Base-by-base conservation (phyloP, 2,329 filamentous ascomycete genomes). In the Pochonia chlamydosporia region DNA sequence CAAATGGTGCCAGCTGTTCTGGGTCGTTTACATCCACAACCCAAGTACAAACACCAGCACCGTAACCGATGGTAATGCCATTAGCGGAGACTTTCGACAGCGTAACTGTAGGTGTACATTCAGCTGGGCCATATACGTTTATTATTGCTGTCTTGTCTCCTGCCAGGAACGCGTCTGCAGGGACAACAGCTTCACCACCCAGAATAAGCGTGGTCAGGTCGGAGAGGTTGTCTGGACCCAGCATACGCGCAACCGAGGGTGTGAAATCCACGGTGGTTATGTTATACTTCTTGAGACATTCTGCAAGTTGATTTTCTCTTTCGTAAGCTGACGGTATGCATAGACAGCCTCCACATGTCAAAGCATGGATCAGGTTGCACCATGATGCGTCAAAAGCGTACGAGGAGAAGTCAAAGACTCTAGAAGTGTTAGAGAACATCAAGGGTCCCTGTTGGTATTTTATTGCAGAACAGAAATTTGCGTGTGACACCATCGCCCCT, bases 21-120 rank as follows among this genome's bases (percentile, higher is more conserved):
- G 56, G 51, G 42, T 63, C 49, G n/a, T 53, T 44, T 6, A 56
- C 47, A 21, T 63, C 53, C 1, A 62, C 58, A 26, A 67, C 48
- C 61, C 62, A 66, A 1, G 59, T 51, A 5, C 46, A 24, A 20
- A 16, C 21, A 1, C 43, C 43, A n/a, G 24, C 24, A 8, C 16
- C 23, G 3, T n/a, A 25, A 40, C 5, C 48, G 20, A 28, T 43
- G 33, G 41, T 49, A 30, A 35, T 18, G 2, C 5, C n/a, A 1
- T 35, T 10, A 16, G 3, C 3, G 20, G n/a, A 35, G n/a, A 35
- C n/a, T 35, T 35, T 8, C 16, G 31, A 35, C 14, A 35, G 3
- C 5, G 31, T 35, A 18, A 35, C 31, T 6, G 31, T 35, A 6
- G 31, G 31, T 7, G 50, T 52, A 21, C 48, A 50, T 23, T 58